Base-by-base conservation (phyloP, 768 basidiomycete genomes). In the Tubosaeta brunneosetosa region DNA sequence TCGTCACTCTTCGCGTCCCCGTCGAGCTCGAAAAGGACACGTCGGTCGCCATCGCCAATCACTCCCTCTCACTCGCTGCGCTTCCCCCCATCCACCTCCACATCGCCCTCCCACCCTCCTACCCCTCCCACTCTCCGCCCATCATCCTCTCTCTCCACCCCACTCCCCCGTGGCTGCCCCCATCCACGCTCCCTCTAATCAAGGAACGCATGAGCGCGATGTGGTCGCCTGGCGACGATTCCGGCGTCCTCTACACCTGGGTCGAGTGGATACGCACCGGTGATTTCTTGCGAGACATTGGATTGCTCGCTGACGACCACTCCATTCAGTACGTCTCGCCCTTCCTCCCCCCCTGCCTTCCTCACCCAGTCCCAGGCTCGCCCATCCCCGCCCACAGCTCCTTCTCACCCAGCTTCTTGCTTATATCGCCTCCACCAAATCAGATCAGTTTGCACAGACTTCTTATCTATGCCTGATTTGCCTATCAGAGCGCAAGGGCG, bases 391-490 rank as follows among this genome's bases (percentile, higher is more conserved):
- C 8, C 86, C 87, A 11, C 74, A 69, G 3, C 58, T 80, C 7
- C 71, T 91, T 6, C 65, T 74, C 5, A 65, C 76, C 12, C 49
- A 80, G 10, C 73, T 91, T 36, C 62, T 66, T 16, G 70, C 74
- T 4, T 74, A 82, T 62, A 79, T 88, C 45, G 62, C 68, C 36
- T 73, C 70, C 1, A 72, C 74, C 12, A 74, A 74, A 61, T 74
- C 73, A 25, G 69, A 71, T 12, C 70, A 74, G 51, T 95, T 94
- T 61, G 77, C 82, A 9, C 72, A 76, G 49, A 77, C 74, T 14
- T 82, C 86, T 0, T 88, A 88, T 67, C 67, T 74, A 26, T 95
- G 93, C 62, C 74, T 84, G 25, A 82, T 95, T 46, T 95, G 93
- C 66, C 70, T 94, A 4, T 77, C 79, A 33, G 77, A 80, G 13